Conservation (phyloP, 2,329 filamentous ascomycete species). For the Talaromyces sp. region DNA sequence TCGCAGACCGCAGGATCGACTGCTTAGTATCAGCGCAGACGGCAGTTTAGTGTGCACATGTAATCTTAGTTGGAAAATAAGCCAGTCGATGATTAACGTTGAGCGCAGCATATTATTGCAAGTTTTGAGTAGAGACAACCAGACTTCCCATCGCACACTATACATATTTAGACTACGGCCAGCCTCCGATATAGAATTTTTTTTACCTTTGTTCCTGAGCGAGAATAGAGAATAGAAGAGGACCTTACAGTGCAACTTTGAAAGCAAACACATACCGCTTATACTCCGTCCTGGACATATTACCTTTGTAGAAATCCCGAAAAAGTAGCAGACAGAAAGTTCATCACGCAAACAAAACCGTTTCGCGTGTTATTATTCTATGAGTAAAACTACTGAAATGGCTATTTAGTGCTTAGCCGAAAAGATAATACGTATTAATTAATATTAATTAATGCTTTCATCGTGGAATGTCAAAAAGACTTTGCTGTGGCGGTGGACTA, state of each 20-base stretch:
- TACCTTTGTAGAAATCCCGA: neutral
- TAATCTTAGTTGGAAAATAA: neutral
- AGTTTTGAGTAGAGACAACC: neutral
- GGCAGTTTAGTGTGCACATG: neutral
- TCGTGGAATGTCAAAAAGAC: neutral
- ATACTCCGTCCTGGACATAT: neutral
- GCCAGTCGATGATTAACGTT: neutral
- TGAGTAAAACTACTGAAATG: too few species aligned
- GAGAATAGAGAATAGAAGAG: neutral
- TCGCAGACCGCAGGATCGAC: conserved; percentile 1
- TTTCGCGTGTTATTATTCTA: too few species aligned
- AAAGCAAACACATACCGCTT: neutral
- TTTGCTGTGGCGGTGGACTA: neutral
- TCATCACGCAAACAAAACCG: too few species aligned
- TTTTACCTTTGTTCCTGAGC: neutral
- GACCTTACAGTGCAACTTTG: too few species aligned
- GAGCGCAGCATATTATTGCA: neutral
- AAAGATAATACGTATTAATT: too few species aligned
- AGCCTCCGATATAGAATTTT: too few species aligned
- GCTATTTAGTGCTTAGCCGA: too few species aligned
- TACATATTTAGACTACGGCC: too few species aligned
- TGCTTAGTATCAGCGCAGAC: conserved; percentile 5
- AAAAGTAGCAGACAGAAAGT: neutral
- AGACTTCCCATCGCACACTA: neutral
- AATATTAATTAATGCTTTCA: neutral